Conservation (phyloP, 352 stramenopile genomes). For the Vaucheria bursata region DNA sequence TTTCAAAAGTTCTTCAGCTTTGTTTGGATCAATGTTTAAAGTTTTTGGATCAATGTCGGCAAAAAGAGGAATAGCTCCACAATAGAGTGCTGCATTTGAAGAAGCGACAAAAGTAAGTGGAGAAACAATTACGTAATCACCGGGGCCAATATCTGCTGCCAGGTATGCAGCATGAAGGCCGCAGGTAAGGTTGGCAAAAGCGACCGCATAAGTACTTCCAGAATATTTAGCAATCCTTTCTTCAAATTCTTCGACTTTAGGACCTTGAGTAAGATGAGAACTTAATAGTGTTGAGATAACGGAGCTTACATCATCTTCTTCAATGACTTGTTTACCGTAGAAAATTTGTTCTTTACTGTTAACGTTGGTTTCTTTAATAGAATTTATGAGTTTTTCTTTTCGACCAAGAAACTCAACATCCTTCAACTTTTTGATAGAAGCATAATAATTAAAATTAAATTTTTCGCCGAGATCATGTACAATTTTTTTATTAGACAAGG, state of each 20-base stretch:
- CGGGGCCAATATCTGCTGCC: neutral
- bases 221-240: neutral
- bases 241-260: neutral
- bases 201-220: neutral
- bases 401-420: too few species aligned
- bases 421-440: too few species aligned
- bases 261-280: neutral
- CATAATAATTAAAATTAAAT: too few species aligned
- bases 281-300: neutral
- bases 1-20: too few species aligned
- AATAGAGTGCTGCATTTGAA: neutral
- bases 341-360: too few species aligned
- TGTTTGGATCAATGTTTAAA: conserved; percentile 6
- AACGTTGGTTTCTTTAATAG: too few species aligned
- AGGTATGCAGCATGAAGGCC: neutral
- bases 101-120: neutral
- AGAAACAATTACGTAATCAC: neutral
- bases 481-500: too few species aligned
- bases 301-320: neutral
- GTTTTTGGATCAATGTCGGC: neutral
- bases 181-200: neutral
- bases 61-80: neutral
- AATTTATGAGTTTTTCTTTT: too few species aligned
- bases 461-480: too few species aligned
- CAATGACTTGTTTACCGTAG: neutral